Evolutionary conservation across 495 filamentous ascomycete genomes (phyloP).

Genomic region (Glarea lozoyensis): DNA sequence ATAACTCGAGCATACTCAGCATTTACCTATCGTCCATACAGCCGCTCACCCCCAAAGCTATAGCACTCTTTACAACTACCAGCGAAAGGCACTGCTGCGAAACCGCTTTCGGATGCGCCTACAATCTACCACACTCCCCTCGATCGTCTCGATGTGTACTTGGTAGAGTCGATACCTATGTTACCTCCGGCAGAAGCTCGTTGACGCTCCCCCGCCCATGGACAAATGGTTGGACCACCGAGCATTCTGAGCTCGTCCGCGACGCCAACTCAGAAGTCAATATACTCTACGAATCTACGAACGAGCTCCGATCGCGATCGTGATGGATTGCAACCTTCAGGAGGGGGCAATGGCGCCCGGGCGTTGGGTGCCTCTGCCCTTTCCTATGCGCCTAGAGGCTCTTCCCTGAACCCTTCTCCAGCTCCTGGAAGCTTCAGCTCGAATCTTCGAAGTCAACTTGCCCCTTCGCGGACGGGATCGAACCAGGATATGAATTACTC

Average conservation of each 20-base stretch:
- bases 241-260: slow-evolving; percentile 55
- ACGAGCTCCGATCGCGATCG: slow-evolving; percentile 14
- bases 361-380: slow-evolving; percentile 51
- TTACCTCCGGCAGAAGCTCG: slow-evolving; percentile 5
- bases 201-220: slow-evolving; percentile 18
- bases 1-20: no score
- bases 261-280: slow-evolving; percentile 63
- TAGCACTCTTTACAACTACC: no score
- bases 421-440: slow-evolving; percentile 90
- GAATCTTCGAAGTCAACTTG: slow-evolving; percentile 68
- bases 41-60: no score
- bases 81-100: no score
- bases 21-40: no score
- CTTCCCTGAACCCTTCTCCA: slow-evolving; percentile 56
- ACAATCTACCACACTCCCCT: not conserved
- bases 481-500: slow-evolving; percentile 50
- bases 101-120: no score
- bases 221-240: slow-evolving; percentile 47
- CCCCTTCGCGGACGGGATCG: slow-evolving; percentile 58
- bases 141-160: slow-evolving; percentile 6
- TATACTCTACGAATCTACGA: slow-evolving; percentile 37
- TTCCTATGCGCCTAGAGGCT: slow-evolving; percentile 52
- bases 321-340: slow-evolving; percentile 38
- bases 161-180: slow-evolving; percentile 14
- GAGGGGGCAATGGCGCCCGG: slow-evolving; percentile 31